Evolutionary conservation across 2,329 filamentous ascomycete genomes (phyloP).

Genomic region (Gyromitra esculenta): DNA sequence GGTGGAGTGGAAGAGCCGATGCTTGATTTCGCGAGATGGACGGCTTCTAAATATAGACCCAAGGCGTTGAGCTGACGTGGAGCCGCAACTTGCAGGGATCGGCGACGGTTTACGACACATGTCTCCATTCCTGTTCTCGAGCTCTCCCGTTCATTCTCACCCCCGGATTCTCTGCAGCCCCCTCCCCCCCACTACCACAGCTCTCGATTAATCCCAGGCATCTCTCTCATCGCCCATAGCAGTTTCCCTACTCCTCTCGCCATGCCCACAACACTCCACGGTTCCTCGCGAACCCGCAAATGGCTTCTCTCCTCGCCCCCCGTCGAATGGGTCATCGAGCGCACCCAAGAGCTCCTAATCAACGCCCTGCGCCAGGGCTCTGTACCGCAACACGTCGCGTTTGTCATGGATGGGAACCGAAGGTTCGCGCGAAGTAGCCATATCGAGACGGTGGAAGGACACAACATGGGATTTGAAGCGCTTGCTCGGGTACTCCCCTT

Average conservation of each 20-base stretch:
- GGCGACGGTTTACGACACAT: conserved; percentile 10
- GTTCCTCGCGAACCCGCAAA: conserved; percentile 60
- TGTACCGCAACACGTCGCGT: conserved; percentile 94
- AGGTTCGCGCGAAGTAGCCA: conserved; percentile 88
- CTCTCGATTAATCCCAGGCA: not conserved
- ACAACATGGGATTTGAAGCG: conserved; percentile 94
- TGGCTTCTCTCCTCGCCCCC: conserved; percentile 91
- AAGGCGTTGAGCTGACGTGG: conserved; percentile 12
- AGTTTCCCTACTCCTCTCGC: not conserved
- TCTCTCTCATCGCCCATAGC: not conserved
- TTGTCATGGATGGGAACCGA: conserved; percentile 98
- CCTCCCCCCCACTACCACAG: not conserved
- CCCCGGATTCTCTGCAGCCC: too few species aligned
- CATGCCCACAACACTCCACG: conserved; percentile 49
- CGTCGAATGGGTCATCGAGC: conserved; percentile 84
- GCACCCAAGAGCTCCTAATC: conserved; percentile 84
- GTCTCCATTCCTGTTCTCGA: not conserved
- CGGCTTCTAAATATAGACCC: not conserved
- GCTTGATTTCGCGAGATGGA: not conserved
- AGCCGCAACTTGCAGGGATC: conserved; percentile 3
- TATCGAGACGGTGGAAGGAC: conserved; percentile 95
- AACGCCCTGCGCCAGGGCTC: conserved; percentile 88
- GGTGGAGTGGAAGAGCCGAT: not conserved
- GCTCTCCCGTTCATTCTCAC: not conserved
- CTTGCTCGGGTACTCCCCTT: conserved; percentile 76